Conservation (phyloP, 2,329 filamentous ascomycete species). For the Spiromastix sp. region DNA sequence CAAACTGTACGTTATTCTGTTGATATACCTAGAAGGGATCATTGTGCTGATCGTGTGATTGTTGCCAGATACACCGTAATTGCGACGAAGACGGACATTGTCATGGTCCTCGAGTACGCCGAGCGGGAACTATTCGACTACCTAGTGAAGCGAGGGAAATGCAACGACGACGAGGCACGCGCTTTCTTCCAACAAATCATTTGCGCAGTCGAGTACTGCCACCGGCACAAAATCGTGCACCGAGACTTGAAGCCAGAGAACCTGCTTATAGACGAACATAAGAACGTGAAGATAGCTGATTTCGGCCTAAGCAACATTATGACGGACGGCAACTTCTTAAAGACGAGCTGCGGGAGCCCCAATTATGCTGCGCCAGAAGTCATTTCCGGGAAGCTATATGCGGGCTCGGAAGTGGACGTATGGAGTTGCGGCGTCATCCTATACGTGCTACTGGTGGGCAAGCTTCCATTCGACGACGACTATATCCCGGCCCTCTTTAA, state of each 20-base stretch:
- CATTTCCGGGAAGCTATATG: slow-evolving; percentile 94
- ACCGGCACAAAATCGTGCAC: slow-evolving; percentile 97
- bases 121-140: slow-evolving; percentile 97
- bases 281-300: slow-evolving; percentile 98
- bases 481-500: slow-evolving; percentile 96
- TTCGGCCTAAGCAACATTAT: slow-evolving; percentile 99
- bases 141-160: slow-evolving; percentile 85
- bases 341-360: slow-evolving; percentile 94
- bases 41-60: slow-evolving; percentile 10
- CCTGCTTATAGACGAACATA: slow-evolving; percentile 81
- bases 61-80: slow-evolving; percentile 77
- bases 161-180: slow-evolving; percentile 84
- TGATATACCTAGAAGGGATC: slow-evolving; percentile 1
- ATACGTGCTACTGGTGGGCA: slow-evolving; percentile 54
- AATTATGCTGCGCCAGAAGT: slow-evolving; percentile 98
- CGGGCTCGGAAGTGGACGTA: slow-evolving; percentile 93
- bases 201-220: slow-evolving; percentile 96
- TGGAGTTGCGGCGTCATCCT: slow-evolving; percentile 59
- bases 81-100: slow-evolving; percentile 86
- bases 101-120: slow-evolving; percentile 98
- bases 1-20: slow-evolving; percentile 60
- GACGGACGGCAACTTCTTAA: slow-evolving; percentile 98
- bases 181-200: slow-evolving; percentile 99
- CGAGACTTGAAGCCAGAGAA: slow-evolving; percentile 97
- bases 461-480: slow-evolving; percentile 91